Base-by-base conservation (phyloP, 2,329 filamentous ascomycete genomes). In the Epicoccum sorghinum region DNA sequence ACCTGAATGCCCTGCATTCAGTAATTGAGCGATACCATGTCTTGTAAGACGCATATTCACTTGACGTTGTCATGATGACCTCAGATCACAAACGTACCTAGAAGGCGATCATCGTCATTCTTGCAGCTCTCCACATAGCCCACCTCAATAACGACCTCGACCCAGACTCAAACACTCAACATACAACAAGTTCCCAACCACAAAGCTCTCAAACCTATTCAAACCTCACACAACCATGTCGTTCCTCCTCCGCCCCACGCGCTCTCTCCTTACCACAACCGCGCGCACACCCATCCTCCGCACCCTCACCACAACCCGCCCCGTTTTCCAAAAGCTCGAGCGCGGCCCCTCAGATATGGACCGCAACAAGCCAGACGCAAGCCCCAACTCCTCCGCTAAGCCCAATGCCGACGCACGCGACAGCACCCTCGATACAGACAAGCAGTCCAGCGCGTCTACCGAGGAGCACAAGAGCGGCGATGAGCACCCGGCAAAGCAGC, bases 401-500 rank as follows among this genome's bases (percentile, higher is more conserved):
- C 61, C 63, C 45, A 67, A 64, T 33, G 50, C 57, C 18, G 56
- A 63, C 33, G 58, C 64, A 18, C 62, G 67, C 36, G 58, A 60
- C 2, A 62, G 64, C 33, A 66, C 65, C 4, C 67, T 66, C 12
- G 63, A 69, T 43, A 69, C 62, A 9, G 68, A 71, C 36, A 23
- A 38, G 10, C 68, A 75, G 44, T 75, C 72, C 2, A 68, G 53
- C 23, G 71, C 73, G 13, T 73, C 71, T 0, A 45, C 47, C 6
- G 52, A 69, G 0, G 65, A 71, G 49, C 45, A 64, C 23, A 65
- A 65, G 53, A 63, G 30, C 8, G 70, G 70, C 2, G 66, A 70
- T 33, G 68, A 75, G 18, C 71, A 76, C 47, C 74, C 73, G 1
- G 72, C 73, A 0, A 75, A 75, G 52, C 73, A 75, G 45, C 73